Base-by-base conservation (phyloP, 441 rosid genomes). In the Lagerstroemia fauriei region DNA sequence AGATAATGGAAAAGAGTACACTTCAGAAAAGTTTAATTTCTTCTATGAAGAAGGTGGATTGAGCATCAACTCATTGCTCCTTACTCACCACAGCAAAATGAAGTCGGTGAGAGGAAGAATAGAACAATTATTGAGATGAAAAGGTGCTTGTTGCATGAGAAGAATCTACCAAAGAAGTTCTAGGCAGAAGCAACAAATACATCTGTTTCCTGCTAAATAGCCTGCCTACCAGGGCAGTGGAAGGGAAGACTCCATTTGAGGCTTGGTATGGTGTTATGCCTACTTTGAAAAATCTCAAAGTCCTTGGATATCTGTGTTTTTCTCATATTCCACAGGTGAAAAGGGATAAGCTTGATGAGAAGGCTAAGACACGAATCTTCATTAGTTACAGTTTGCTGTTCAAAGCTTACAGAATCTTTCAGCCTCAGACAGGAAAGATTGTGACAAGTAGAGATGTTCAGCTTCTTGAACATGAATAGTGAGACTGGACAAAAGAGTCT, bases 121-220 rank as follows among this genome's bases (percentile, higher is more conserved):
- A 25, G 59, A 74, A 46, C 77, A 3, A 38, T 77, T 1, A 22
- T 77, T 69, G 79, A 51, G 68, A 77, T 77, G 79, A 24, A 69
- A 3, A 56, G 69, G 38, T 77, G 68, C 13, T 16, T 59, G 59
- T 4, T 77, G 22, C 50, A 77, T 53, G 68, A 34, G n/a, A 34
- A 77, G 25, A 34, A 57, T 31, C 27, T 32, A 13, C 69, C 79
- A 27, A 77, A 53, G 10, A 10, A 77, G 17, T 50, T 53, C 10
- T 56, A 25, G 53, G 69, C 50, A 53, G 48, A 77, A 44, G 68
- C 48, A 29, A 12, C 38, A 31, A 56, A 59, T 34, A 31, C 70
- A 7, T 7, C 27, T 8, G 16, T 46, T 2, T 47, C 25, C 25
- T 74, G 56, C 59, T 24, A 7, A 74, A 74, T 25, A 77, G 68